These are phyloP conservation scores for Casuarina equisetifolia DNA, from an alignment of 306 rosid genomes.

Conservation along the genomic window DNA sequence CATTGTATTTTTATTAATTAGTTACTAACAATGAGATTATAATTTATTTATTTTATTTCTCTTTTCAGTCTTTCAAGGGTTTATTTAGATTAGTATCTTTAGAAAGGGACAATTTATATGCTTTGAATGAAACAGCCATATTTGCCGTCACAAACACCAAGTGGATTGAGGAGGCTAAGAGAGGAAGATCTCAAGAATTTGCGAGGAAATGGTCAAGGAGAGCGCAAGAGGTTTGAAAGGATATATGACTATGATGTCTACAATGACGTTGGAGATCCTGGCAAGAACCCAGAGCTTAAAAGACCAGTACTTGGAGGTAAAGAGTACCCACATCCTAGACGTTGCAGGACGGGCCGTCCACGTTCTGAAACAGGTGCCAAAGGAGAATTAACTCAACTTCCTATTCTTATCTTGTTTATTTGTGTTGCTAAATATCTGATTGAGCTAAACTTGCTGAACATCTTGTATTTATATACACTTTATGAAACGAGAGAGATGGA, in stretches of 20 bases:
- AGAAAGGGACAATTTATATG: not conserved
- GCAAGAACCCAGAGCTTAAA: slow-evolving; percentile 18
- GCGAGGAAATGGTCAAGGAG: slow-evolving; percentile 65
- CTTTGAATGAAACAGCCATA: slow-evolving; percentile 36
- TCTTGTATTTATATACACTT: too few relatives aligned
- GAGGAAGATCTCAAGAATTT: slow-evolving; percentile 43
- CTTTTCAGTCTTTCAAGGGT: too few relatives aligned
- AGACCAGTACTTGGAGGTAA: slow-evolving; percentile 69
- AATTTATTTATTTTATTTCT: too few relatives aligned
- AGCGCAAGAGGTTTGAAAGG: slow-evolving; percentile 47
- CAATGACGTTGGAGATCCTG: slow-evolving; percentile 72
- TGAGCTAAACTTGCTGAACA: too few relatives aligned
- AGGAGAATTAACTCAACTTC: too few relatives aligned
- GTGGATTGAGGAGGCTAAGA: slow-evolving; percentile 55
- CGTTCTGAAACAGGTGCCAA: slow-evolving; percentile 42
- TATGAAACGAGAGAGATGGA: too few relatives aligned
- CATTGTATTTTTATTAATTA: too few relatives aligned
- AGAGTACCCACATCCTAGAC: slow-evolving; percentile 60
- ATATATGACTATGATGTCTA: slow-evolving; percentile 73
- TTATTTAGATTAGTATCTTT: too few relatives aligned
- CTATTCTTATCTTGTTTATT: too few relatives aligned
- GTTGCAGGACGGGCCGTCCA: slow-evolving; percentile 60
- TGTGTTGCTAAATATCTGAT: too few relatives aligned
- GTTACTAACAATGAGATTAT: too few relatives aligned
- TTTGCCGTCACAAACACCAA: slow-evolving; percentile 67